Conservation (phyloP, 1,284 basidiomycete genomes). For the Sporisorium iseilematis-ciliati region DNA sequence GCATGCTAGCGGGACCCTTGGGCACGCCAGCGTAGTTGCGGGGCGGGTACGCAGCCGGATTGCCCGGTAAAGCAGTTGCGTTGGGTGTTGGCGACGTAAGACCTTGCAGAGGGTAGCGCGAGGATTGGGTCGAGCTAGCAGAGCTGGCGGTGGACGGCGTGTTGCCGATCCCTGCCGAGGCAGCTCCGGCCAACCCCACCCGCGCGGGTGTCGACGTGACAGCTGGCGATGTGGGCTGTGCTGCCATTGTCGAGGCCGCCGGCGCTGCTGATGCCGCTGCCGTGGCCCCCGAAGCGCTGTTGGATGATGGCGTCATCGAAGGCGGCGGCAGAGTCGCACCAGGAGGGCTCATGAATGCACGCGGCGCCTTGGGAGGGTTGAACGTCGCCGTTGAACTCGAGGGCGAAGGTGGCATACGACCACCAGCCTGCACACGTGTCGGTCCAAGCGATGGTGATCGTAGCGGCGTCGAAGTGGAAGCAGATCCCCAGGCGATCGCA, state of each 20-base stretch:
- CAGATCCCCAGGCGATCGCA: neutral
- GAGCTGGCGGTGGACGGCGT: conserved; percentile 36
- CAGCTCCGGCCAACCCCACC: conserved; percentile 11
- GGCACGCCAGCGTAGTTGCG: conserved; percentile 54
- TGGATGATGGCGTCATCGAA: conserved; percentile 6
- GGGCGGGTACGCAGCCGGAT: conserved; percentile 12
- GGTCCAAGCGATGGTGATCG: conserved; percentile 36
- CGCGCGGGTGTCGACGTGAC: conserved; percentile 29
- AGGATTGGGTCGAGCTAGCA: conserved; percentile 12
- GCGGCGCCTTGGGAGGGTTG: conserved; percentile 48
- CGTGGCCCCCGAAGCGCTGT: neutral
- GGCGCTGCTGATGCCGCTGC: neutral
- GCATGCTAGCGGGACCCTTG: conserved; percentile 58
- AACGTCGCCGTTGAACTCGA: conserved; percentile 22
- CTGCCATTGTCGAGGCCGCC: neutral
- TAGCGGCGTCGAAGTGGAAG: conserved; percentile 9
- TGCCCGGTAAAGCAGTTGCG: conserved; percentile 16
- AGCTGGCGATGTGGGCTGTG: neutral
- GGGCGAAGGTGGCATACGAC: conserved; percentile 32
- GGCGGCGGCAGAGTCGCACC: conserved; percentile 12
- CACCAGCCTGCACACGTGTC: conserved; percentile 9
- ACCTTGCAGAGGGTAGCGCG: conserved; percentile 15
- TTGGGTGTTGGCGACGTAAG: conserved; percentile 30
- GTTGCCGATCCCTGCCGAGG: conserved; percentile 19
- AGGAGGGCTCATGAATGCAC: conserved; percentile 44